A percentile compares a stretch with the other conserved stretches of the same genome.
phyloP scores from a whole-genome alignment of 768 basidiomycete genomes.

The Auricularia sp. region DNA sequence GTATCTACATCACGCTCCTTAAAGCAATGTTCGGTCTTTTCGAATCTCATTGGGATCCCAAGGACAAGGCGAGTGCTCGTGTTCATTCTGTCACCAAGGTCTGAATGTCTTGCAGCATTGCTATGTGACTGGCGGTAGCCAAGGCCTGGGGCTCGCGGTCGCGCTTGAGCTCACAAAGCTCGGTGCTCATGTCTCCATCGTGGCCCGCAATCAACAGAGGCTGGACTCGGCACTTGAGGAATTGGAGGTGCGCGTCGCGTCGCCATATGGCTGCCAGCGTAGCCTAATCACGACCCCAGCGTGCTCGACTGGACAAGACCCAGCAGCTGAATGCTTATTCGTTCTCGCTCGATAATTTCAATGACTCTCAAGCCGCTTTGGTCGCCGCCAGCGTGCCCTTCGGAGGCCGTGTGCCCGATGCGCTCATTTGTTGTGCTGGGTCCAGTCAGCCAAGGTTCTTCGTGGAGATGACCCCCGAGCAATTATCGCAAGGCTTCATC shows the following conservation, averaged over 20 bases:
- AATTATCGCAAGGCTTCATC: constrained; percentile 45
- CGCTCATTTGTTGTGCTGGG: constrained; percentile 74
- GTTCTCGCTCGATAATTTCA: constrained; percentile 45
- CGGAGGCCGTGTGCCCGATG: constrained; percentile 56
- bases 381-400: constrained; percentile 45
- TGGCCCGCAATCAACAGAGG: constrained; percentile 61
- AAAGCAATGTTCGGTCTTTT: background rate
- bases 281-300: constrained; percentile 7
- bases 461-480: constrained; percentile 54
- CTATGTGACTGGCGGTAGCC: constrained; percentile 76
- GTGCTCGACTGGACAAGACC: constrained; percentile 8
- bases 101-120: constrained; percentile 44
- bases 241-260: constrained; percentile 46
- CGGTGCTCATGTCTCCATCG: constrained; percentile 79
- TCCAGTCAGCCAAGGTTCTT: constrained; percentile 60
- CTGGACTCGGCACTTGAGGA: constrained; percentile 48
- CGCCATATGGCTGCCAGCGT: background rate
- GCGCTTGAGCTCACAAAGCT: constrained; percentile 51
- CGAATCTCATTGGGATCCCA: constrained; percentile 32
- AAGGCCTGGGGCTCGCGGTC: constrained; percentile 69
- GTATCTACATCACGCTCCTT: background rate
- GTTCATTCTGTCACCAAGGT: background rate
- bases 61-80: constrained; percentile 27
- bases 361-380: constrained; percentile 50
- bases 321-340: constrained; percentile 45